Conservation (phyloP, 345 rosid genomes). For the Reutealis trisperma region DNA sequence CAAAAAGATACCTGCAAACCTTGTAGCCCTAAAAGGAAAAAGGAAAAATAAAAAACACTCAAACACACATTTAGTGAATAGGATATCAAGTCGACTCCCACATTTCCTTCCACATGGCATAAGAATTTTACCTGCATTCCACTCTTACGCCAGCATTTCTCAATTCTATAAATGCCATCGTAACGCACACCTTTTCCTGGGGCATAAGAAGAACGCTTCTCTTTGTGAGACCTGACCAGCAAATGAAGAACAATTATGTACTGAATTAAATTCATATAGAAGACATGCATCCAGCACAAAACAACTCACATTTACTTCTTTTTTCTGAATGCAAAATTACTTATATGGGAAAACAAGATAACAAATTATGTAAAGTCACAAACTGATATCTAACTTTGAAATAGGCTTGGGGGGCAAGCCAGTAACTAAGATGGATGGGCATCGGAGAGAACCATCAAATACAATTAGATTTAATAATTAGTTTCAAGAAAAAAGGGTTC, state of each 20-base stretch:
- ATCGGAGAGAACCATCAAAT: not conserved
- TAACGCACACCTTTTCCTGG: slow-evolving; percentile 66
- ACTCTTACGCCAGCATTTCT: slow-evolving; percentile 70
- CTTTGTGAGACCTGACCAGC: slow-evolving; percentile 56
- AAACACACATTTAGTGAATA: not conserved
- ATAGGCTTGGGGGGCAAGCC: not conserved
- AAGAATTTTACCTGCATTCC: slow-evolving; percentile 47
- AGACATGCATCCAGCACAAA: not conserved
- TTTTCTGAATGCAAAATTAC: not conserved
- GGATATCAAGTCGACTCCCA: not conserved
- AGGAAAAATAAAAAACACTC: slow-evolving; percentile 10
- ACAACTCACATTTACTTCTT: not conserved
- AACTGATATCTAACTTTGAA: not conserved
- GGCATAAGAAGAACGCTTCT: slow-evolving; percentile 66
- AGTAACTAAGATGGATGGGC: not conserved
- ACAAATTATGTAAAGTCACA: not conserved
- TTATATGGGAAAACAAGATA: no score
- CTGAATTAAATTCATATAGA: not conserved
- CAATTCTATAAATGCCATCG: slow-evolving; percentile 72
- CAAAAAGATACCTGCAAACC: slow-evolving; percentile 77
- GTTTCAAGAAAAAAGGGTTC: not conserved
- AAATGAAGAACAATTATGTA: not conserved
- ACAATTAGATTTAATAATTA: not conserved
- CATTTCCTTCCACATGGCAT: not conserved
- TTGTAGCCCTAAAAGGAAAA: slow-evolving; percentile 46